Evolutionary conservation across 1,284 basidiomycete species (phyloP).

Genomic region (Naganishia sp.): DNA sequence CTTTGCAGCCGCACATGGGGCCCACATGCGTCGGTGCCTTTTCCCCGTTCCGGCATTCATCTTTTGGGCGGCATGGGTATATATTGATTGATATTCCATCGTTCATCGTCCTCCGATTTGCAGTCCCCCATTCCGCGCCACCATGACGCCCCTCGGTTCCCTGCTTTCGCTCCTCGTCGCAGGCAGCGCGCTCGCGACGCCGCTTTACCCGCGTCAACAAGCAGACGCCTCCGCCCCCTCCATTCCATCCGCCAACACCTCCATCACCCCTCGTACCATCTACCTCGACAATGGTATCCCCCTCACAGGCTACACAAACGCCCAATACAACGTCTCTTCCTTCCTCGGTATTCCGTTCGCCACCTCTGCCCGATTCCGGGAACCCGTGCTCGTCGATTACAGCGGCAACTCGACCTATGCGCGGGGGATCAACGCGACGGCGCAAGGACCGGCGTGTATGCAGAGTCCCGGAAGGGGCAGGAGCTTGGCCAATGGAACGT

Average conservation of each 20-base stretch:
- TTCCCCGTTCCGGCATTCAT: no score
- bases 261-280: constrained; percentile 7
- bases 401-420: constrained; percentile 32
- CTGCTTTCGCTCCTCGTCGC: not conserved
- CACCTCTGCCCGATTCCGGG: constrained; percentile 55
- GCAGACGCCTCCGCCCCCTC: not conserved
- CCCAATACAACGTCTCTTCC: constrained; percentile 35
- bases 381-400: constrained; percentile 37
- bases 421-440: constrained; percentile 37
- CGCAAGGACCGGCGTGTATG: constrained; percentile 42
- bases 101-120: no score
- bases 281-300: not conserved
- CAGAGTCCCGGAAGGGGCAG: constrained; percentile 40
- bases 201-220: constrained; percentile 5
- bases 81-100: no score
- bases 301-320: constrained; percentile 14
- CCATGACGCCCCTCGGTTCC: not conserved
- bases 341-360: constrained; percentile 68
- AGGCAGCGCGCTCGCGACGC: not conserved
- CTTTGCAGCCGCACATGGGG: no score
- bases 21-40: no score
- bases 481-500: constrained; percentile 20
- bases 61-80: no score
- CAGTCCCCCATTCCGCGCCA: no score
- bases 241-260: not conserved